phyloP scores from a whole-genome alignment of 2,329 filamentous ascomycete species.

The Cadophora malorum region DNA sequence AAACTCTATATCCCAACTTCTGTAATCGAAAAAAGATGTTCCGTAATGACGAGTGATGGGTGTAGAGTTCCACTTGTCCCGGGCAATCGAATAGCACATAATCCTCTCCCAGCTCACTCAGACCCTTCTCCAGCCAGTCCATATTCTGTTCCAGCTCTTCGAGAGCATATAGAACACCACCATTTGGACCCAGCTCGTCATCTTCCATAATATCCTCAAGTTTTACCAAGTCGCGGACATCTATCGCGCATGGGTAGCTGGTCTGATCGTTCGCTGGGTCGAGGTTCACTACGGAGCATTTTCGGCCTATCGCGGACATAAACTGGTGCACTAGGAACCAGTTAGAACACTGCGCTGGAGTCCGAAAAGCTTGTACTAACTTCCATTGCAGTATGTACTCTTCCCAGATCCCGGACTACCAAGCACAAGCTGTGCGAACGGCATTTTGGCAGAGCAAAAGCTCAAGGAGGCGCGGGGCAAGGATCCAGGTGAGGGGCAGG shows the following conservation, averaged over 20 bases:
- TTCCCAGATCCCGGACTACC: conserved; percentile 96
- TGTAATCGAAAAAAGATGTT: conserved; percentile 92
- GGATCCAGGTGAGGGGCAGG: conserved; percentile 25
- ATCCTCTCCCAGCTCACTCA: conserved; percentile 84
- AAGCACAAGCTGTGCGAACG: conserved; percentile 68
- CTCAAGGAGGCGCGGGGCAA: conserved; percentile 14
- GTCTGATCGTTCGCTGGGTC: conserved; percentile 96
- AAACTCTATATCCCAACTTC: conserved; percentile 89
- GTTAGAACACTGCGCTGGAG: conserved; percentile 23
- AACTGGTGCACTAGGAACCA: conserved; percentile 82
- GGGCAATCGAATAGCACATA: conserved; percentile 97
- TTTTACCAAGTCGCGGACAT: conserved; percentile 87
- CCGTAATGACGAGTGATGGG: conserved; percentile 88
- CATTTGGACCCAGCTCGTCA: conserved; percentile 89
- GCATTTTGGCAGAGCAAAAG: conserved; percentile 37
- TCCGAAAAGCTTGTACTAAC: conserved; percentile 51
- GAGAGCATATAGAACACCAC: conserved; percentile 88
- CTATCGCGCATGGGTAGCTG: conserved; percentile 85
- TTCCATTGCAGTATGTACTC: conserved; percentile 98
- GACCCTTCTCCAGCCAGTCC: conserved; percentile 84
- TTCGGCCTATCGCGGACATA: conserved; percentile 91
- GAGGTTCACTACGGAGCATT: conserved; percentile 94
- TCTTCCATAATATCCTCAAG: conserved; percentile 95
- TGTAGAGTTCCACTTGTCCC: conserved; percentile 96
- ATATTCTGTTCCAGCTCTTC: conserved; percentile 95